Evolutionary conservation across 805 yeast species (phyloP).

Genomic region (Ogataea chonburiensis): DNA sequence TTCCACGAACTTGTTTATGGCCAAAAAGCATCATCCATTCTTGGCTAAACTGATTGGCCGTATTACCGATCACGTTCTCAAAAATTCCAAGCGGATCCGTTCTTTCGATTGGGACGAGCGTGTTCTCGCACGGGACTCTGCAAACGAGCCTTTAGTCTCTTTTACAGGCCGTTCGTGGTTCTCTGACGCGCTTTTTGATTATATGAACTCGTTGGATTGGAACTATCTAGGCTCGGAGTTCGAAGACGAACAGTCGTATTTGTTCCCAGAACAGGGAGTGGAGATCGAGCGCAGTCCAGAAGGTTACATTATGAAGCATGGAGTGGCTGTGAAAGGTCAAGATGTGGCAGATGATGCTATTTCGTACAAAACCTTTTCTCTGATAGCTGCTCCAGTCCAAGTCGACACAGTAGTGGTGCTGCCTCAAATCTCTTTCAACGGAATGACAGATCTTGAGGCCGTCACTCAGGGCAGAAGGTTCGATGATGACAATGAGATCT

Average conservation of each 20-base stretch:
- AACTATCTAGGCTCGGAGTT: conserved; percentile 8
- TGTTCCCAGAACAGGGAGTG: conserved; percentile 3
- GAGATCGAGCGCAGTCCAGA: conserved; percentile 4
- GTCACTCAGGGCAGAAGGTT: conserved; percentile 1
- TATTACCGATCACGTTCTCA: conserved; percentile 19
- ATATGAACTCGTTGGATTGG: conserved; percentile 18
- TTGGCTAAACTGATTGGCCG: conserved; percentile 24
- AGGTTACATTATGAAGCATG: conserved; percentile 4
- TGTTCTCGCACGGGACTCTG: conserved; percentile 14
- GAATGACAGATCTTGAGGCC: conserved; percentile 7
- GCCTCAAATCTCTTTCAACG: conserved; percentile 23
- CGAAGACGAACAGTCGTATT: conserved; percentile 9
- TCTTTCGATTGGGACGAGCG: conserved; percentile 17
- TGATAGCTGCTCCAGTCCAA: conserved; percentile 18
- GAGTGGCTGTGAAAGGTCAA: conserved; percentile 17
- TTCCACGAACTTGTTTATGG: conserved; percentile 18
- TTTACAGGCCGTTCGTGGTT: conserved; percentile 25
- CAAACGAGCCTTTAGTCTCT: conserved; percentile 21
- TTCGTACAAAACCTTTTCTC: conserved; percentile 21
- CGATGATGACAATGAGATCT: conserved; percentile 10
- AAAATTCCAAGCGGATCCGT: conserved; percentile 6
- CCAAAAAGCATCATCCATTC: conserved; percentile 26
- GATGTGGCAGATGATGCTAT: conserved; percentile 7
- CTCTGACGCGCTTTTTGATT: conserved; percentile 25
- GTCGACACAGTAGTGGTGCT: conserved; percentile 19